Conservation (phyloP, 306 rosid species). For the Dryas alaskensis region DNA sequence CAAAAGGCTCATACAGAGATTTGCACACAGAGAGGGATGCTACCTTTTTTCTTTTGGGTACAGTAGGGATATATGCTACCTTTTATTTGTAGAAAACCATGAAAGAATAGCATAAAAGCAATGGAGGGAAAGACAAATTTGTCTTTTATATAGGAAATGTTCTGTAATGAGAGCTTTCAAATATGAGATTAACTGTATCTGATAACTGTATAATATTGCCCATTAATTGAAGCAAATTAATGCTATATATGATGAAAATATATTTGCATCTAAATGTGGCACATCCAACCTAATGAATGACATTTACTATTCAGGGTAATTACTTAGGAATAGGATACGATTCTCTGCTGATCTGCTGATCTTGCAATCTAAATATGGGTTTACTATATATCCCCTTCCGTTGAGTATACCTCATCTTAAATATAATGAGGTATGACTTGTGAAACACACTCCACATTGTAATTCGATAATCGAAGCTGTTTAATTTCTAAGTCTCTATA, state of each 20-base stretch:
- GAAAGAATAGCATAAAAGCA: not conserved
- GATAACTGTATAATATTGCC: not conserved
- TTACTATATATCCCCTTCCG: not conserved
- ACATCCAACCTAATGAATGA: conserved; percentile 11
- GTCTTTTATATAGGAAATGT: not conserved
- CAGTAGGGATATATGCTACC: not conserved
- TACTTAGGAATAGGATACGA: not conserved
- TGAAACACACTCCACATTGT: no score
- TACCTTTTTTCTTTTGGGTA: no score
- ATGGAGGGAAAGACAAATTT: not conserved
- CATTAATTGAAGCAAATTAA: not conserved
- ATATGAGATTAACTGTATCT: conserved; percentile 1
- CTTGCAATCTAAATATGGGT: conserved; percentile 11
- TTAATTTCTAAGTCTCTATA: no score
- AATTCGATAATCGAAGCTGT: no score
- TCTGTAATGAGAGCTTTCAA: not conserved
- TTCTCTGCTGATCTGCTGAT: not conserved
- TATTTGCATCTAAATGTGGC: conserved; percentile 10
- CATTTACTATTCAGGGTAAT: conserved; percentile 13
- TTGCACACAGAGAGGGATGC: not conserved
- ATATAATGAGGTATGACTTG: no score
- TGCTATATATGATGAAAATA: not conserved
- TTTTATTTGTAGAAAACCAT: conserved; percentile 8
- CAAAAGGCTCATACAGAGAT: no score
- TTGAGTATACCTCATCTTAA: no score